A percentile compares a stretch with the other conserved stretches of the same genome.
phyloP scores from a whole-genome alignment of 2,329 filamentous ascomycete genomes.

The Cladobotryum mycophilum region DNA sequence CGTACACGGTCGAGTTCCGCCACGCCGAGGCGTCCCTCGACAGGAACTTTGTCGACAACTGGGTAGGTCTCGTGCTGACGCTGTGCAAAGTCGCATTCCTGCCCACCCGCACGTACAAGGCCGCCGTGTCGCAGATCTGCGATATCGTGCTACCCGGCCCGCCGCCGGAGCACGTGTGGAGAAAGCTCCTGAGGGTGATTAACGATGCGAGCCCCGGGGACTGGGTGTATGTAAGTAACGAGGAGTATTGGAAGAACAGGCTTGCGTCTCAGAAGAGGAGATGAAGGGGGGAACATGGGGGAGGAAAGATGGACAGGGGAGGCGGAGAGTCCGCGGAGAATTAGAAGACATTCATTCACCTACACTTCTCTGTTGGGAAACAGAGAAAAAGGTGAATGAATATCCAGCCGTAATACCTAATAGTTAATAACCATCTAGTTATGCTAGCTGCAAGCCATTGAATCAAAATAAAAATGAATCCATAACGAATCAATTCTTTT shows the following conservation, averaged over 20 bases:
- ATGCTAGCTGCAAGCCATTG: too few relatives aligned
- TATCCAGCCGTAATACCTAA: too few relatives aligned
- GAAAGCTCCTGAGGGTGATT: constrained; percentile 3
- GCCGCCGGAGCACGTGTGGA: constrained; percentile 2
- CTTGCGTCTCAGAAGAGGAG: constrained; percentile 2
- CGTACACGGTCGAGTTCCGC: constrained; percentile 15
- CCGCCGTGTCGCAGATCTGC: constrained; percentile 6
- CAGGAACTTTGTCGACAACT: constrained; percentile 9
- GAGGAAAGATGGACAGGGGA: background rate
- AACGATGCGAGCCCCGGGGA: constrained; percentile 5
- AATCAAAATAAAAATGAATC: too few relatives aligned
- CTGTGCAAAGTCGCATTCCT: constrained; percentile 13
- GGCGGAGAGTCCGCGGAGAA: background rate
- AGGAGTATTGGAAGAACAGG: constrained; percentile 5
- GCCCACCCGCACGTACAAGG: constrained; percentile 4
- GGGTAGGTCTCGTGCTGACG: constrained; percentile 11
- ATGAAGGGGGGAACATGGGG: background rate
- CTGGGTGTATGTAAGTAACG: constrained; percentile 2
- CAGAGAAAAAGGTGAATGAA: too few relatives aligned
- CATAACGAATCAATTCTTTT: too few relatives aligned
- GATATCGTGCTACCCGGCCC: constrained; percentile 1
- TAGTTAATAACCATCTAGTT: too few relatives aligned
- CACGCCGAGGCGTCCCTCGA: constrained; percentile 14
- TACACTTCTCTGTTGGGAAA: too few relatives aligned
- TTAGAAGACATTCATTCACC: too few relatives aligned